These are phyloP conservation scores for Lecanicillium sp. DNA, from an alignment of 2,329 filamentous ascomycete species.

Conservation along the genomic window DNA sequence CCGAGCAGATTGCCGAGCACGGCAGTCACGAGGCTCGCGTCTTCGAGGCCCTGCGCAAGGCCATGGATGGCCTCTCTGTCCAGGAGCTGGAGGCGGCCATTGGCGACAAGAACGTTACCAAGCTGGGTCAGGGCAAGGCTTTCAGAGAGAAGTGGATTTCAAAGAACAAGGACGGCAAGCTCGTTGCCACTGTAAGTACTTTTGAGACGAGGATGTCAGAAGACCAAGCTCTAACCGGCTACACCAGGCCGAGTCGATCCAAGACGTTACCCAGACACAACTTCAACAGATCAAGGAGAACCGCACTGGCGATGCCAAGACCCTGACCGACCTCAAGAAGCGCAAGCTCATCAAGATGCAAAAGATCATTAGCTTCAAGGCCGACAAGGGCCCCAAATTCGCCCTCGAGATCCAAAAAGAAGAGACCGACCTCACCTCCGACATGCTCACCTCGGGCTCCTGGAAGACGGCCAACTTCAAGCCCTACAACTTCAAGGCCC, in stretches of 20 bases:
- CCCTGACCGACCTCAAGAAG: constrained; percentile 78
- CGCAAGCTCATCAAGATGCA: constrained; percentile 79
- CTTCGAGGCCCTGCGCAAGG: constrained; percentile 65
- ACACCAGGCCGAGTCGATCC: constrained; percentile 60
- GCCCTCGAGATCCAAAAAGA: constrained; percentile 84
- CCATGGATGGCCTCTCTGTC: constrained; percentile 76
- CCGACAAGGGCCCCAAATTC: constrained; percentile 82
- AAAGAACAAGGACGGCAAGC: constrained; percentile 53
- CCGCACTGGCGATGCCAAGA: constrained; percentile 67
- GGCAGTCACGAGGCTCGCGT: constrained; percentile 80
- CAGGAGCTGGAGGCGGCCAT: constrained; percentile 63
- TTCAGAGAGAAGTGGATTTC: constrained; percentile 74
- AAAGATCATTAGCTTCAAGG: constrained; percentile 80
- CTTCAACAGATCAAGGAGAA: constrained; percentile 67
- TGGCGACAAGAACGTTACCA: constrained; percentile 66
- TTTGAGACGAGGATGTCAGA: not conserved
- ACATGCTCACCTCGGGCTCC: constrained; percentile 80
- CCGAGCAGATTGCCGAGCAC: constrained; percentile 63
- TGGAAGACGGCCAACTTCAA: constrained; percentile 95
- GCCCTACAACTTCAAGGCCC: constrained; percentile 68
- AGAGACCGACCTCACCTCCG: constrained; percentile 88
- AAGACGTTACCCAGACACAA: constrained; percentile 71
- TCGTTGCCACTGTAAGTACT: constrained; percentile 44
- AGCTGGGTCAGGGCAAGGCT: constrained; percentile 89
- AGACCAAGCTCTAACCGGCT: too few relatives aligned